Base-by-base conservation (phyloP, 2,329 filamentous ascomycete genomes). In the Aureobasidium subglaciale region DNA sequence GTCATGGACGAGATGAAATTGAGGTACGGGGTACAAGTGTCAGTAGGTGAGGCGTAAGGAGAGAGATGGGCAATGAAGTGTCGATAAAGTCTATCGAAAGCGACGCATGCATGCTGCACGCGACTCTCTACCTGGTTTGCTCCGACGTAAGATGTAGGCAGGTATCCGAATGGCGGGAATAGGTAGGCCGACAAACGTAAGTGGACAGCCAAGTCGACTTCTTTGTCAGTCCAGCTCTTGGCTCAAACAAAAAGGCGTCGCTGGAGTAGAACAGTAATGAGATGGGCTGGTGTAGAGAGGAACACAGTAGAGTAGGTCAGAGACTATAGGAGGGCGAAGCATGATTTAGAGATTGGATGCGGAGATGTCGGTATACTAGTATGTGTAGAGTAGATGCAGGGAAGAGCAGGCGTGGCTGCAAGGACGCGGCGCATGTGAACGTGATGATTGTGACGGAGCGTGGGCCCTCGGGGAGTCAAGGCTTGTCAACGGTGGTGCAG, bases 401-500 rank as follows among this genome's bases (percentile, higher is more conserved):
- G n/a, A n/a, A n/a, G n/a, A n/a, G n/a, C n/a, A n/a, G n/a, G n/a
- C n/a, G 16, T 30, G 41, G 41, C 40, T 43, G 15, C 40, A 29
- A 30, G 40, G 24, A 16, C 24, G 24, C 25, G 41, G 11, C 18
- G 43, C 43, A 48, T 48, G 43, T 48, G 43, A 48, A 48, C 34
- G 43, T 35, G 43, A 48, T 35, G 43, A 30, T 34, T 25, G 43
- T 35, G 43, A 24, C 27, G 42, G 9, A 30, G 42, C 27, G 22
- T 25, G 20, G 38, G 25, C 38, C 38, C 10, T 8, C 7, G 5
- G 22, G 24, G 40, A 38, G 29, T 20, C 42, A 16, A n/a, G 8
- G 42, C 42, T 34, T 24, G 25, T 16, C 32, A 50, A 50, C 46
- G 46, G 46, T 20, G 46, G 32, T 50, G 46, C 46, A 38, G 46